Evolutionary conservation across 441 rosid species (phyloP), one percentile per base, ranked within the genome.

Genomic region (Gossypium gossypioides): DNA sequence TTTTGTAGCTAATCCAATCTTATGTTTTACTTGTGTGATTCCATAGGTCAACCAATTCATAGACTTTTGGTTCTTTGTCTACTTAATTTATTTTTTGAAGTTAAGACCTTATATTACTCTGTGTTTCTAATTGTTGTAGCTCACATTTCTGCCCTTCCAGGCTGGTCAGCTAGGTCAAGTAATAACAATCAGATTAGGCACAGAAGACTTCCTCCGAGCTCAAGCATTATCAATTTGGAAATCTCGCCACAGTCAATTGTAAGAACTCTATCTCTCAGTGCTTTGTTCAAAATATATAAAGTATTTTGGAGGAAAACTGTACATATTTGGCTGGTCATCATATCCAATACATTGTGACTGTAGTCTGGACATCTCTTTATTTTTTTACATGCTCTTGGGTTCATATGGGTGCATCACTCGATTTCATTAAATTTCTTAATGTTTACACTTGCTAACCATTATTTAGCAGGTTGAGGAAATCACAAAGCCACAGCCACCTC

Each of bases 401-500:
- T 15, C 44, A 5, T 72, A 73, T 6, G 51, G 42, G 29, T 73
- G 24, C 64, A 37, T 24, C n/a, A 56, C 5, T 24, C 0, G 9
- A 40, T 73, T 52, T 64, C 72, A 22, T 22, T 22, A 22, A 21
- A 65, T 22, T 65, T 22, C 69, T 32, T 51, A 58, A 69, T 69
- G 59, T 48, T 59, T 16, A 29, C 46, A 68, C 68, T 68, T 13
- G 44, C 1, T 40, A 8, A 37, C 7, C 71, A 18, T 32, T 65
- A 59, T 9, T 57, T 74, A 70, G 79, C 85, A 93, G 96, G 83
- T 69, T 16, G 84, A 83, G 69, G 74, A 73, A 72, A 77, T 42
- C 19, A 50, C 76, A 7, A 76, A 22, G 73, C 82, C 81, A 1
- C 77, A 76, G 0, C 76, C 84, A 40, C 86, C 94, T 19, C 81